Evolutionary conservation across 345 rosid species (phyloP).

Genomic region (Dovyalis caffra): DNA sequence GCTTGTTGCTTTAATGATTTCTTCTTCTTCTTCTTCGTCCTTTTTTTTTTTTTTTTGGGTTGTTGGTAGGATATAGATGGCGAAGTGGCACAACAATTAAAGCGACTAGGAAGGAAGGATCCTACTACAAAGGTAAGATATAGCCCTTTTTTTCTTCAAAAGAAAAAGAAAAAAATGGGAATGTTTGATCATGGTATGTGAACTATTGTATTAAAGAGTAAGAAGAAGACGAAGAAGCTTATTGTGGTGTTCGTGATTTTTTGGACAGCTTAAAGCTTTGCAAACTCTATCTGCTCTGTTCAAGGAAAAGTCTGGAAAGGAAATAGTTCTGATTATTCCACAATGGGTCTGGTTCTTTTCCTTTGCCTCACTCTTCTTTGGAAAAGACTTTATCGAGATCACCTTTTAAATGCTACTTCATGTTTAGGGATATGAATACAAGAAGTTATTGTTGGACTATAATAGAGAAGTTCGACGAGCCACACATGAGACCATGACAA

Average conservation of each 20-base stretch:
- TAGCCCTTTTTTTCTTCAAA: neutral
- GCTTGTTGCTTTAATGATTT: neutral
- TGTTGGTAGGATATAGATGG: slow-evolving; percentile 65
- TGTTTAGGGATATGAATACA: slow-evolving; percentile 79
- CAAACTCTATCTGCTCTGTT: slow-evolving; percentile 55
- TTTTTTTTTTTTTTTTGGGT: slow-evolving; percentile 2
- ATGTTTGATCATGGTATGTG: neutral
- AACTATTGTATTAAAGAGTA: neutral
- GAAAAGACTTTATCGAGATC: neutral
- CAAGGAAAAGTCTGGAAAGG: slow-evolving; percentile 76
- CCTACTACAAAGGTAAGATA: slow-evolving; percentile 76
- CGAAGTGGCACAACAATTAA: slow-evolving; percentile 81
- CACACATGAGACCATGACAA: slow-evolving; percentile 80
- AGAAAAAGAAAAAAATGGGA: neutral
- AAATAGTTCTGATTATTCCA: slow-evolving; percentile 58
- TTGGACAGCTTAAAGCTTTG: slow-evolving; percentile 84
- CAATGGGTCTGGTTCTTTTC: slow-evolving; percentile 68
- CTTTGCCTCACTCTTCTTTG: neutral
- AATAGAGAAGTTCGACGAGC: slow-evolving; percentile 95
- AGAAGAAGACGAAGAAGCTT: neutral
- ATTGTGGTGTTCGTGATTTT: neutral
- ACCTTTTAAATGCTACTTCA: neutral
- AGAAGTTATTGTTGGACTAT: slow-evolving; percentile 81
- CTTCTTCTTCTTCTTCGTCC: no score
- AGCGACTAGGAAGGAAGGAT: slow-evolving; percentile 82